Evolutionary conservation across 2,329 filamentous ascomycete genomes (phyloP).

Genomic region (Metarhizium sp.): DNA sequence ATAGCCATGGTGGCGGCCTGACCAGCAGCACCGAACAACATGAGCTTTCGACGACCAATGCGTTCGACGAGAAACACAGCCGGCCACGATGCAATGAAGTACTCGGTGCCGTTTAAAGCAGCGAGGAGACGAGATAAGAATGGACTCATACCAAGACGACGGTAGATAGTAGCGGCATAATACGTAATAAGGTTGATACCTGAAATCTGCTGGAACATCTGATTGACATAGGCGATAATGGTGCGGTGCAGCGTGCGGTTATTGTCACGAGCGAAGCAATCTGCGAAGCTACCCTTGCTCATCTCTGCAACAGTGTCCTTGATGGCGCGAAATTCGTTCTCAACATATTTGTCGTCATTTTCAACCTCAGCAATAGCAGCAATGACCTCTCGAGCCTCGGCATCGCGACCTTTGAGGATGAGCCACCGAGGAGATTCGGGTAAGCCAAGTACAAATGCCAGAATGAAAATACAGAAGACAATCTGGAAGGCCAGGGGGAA

Average conservation of each 20-base stretch:
- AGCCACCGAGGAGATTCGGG: constrained; percentile 45
- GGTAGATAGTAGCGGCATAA: constrained; percentile 51
- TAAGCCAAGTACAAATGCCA: constrained; percentile 40
- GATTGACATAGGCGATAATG: constrained; percentile 50
- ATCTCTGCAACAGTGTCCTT: constrained; percentile 60
- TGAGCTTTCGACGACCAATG: constrained; percentile 58
- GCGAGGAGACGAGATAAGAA: constrained; percentile 49
- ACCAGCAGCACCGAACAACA: constrained; percentile 58
- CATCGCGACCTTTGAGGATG: constrained; percentile 34
- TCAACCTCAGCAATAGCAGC: constrained; percentile 45
- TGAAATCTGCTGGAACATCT: constrained; percentile 58
- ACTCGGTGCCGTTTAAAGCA: constrained; percentile 33
- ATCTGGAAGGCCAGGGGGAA: constrained; percentile 50
- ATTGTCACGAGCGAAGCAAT: constrained; percentile 47
- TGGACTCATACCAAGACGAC: constrained; percentile 40
- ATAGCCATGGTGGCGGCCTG: constrained; percentile 58
- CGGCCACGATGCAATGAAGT: constrained; percentile 55
- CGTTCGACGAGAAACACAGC: constrained; percentile 54
- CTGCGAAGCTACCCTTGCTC: constrained; percentile 49
- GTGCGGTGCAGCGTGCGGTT: constrained; percentile 51
- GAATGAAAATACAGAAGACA: constrained; percentile 48
- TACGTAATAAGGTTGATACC: constrained; percentile 55
- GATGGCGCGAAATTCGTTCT: constrained; percentile 50
- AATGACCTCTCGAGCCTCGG: constrained; percentile 38
- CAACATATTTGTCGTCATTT: constrained; percentile 45